Evolutionary conservation across 2,329 filamentous ascomycete species (phyloP), one percentile per base, ranked within the genome.

Genomic region (Ascochyta clinopodiicola): DNA sequence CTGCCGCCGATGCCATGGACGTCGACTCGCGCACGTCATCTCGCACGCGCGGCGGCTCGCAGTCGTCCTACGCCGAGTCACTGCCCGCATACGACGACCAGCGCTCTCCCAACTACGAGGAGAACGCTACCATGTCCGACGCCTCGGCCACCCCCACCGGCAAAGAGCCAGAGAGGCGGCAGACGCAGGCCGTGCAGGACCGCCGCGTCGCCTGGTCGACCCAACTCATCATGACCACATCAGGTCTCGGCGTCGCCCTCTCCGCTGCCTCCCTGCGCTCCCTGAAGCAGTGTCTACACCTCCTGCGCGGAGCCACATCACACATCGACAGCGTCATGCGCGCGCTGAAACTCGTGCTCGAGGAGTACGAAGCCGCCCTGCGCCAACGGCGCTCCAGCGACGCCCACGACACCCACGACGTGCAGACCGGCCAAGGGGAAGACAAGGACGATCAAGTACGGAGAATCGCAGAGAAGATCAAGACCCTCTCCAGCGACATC

Each of bases 181-280:
- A 40, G 38, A 37, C 43, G 53, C 44, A 59, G 56, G 70, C 63
- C 61, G 74, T 60, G 4, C 68, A 73, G 39, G 69, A 74, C 56
- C 66, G 72, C 39, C 72, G 76, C 24, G 81, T 69, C 10, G 82
- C 80, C 36, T 96, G 92, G 92, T 91, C 90, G 58, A 91, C 90
- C 10, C 87, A 92, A 13, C 80, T 97, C 17, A 90, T 96, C 63
- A 90, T 96, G 73, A 93, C 91, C 5, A 97, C 94, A 0, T 96
- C 92, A 0, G 94, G 92, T 0, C 83, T 98, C 0, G 92, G 92
- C 60, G 88, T 96, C 15, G 92, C 95, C 1, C 92, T 99, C 84
- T 96, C 90, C 67, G 89, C 96, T 17, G 89, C 95, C 68, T 96
- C 91, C 21, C 79, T 97, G 8, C 86, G 88, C 46, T 95, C 89